Base-by-base conservation (phyloP, 805 yeast species). In the Yamadazyma olivae region DNA sequence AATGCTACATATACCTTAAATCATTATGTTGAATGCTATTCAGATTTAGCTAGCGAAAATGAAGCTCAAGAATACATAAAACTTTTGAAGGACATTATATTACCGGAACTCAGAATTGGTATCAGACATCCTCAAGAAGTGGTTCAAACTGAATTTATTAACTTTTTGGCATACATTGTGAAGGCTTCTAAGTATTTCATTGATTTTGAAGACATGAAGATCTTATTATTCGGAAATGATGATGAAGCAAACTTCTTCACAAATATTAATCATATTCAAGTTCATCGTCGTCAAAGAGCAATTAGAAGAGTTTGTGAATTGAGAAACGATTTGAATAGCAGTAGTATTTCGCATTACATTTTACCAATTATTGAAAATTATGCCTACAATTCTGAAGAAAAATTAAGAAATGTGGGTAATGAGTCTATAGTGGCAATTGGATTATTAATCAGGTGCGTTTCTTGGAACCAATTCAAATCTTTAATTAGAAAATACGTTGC, bases 281-380 rank as follows among this genome's bases (percentile, higher is more conserved):
- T 83, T 7, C 88, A 83, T 51, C 77, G 95, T 61, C 82, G 96
- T 49, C 89, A 84, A 56, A 74, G 89, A 49, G 95, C 98, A 0
- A 70, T 91, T 16, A 74, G 78, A 49, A 72, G 84, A 40, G 59
- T 90, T 19, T 71, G 72, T 8, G 78, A 69, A 4, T 49, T 70
- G 28, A 73, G 77, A 5, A 39, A 56, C 15, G 45, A 64, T 5
- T 57, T 90, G 5, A 57, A 75, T 0, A 75, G 75, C 17, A 61
- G 65, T 24, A 81, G 79, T 46, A 76, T 91, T 36, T 73, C 95
- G 0, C 93, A 86, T 51, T 89, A 83, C 54, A 51, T 93, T 28
- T 61, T 93, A 38, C 98, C 99, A 4, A 75, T 90, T 44, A 70
- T 90, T 41, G 98, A 93, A 62, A 80, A 77, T 43, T 88, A 81